These are phyloP conservation scores for Pseudogymnoascus sp. DNA, from an alignment of 2,329 filamentous ascomycete species.

Conservation along the genomic window DNA sequence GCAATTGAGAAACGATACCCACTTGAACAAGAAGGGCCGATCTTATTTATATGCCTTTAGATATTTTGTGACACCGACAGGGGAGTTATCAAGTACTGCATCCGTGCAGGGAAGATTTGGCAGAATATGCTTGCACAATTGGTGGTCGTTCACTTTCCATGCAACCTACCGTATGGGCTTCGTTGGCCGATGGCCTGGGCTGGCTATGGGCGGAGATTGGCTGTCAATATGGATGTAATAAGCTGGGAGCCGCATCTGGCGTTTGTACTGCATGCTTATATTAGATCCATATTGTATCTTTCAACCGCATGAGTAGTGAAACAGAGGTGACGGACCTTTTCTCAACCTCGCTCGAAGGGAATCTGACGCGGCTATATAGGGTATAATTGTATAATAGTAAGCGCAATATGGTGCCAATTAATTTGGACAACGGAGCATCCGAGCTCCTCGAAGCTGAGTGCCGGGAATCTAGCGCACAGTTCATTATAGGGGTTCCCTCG, in stretches of 20 bases:
- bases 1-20: neutral
- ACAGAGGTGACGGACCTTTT: neutral
- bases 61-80: neutral
- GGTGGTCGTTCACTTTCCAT: neutral
- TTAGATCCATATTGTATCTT: neutral
- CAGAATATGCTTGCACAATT: slow-evolving; percentile 5
- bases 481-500: neutral
- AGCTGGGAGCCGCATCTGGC: neutral
- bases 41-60: neutral
- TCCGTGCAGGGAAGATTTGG: neutral
- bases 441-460: slow-evolving; percentile 4
- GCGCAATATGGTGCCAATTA: neutral
- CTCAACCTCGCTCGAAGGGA: neutral
- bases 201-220: neutral
- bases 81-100: neutral
- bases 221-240: neutral
- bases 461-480: neutral
- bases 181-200: neutral
- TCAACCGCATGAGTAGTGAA: neutral
- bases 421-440: neutral
- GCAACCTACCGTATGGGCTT: neutral
- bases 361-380: neutral
- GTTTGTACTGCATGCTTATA: neutral
- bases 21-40: neutral
- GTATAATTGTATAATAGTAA: neutral